Evolutionary conservation across 2,329 filamentous ascomycete species (phyloP).

Genomic region (Helicocarpus griseus): DNA sequence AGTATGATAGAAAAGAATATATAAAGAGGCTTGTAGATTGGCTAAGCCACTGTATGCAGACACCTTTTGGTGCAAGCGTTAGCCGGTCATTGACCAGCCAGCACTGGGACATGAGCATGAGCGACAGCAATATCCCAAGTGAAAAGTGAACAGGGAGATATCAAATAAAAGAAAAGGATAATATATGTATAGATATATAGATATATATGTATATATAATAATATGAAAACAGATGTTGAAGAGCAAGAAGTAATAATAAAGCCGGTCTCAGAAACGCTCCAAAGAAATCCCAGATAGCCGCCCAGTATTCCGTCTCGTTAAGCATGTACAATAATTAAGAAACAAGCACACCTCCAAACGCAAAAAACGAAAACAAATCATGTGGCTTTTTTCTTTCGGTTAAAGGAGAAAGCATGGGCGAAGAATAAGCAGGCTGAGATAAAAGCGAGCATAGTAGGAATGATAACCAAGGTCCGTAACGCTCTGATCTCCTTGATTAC

Average conservation of each 20-base stretch:
- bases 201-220: background rate
- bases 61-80: too few relatives aligned
- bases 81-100: too few relatives aligned
- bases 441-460: background rate
- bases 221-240: background rate
- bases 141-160: background rate
- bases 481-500: too few relatives aligned
- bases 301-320: constrained; percentile 1
- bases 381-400: background rate
- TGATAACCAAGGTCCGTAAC: background rate
- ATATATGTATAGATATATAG: too few relatives aligned
- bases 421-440: background rate
- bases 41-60: too few relatives aligned
- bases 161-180: too few relatives aligned
- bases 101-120: too few relatives aligned
- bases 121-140: too few relatives aligned
- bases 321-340: background rate
- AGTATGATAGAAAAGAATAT: too few relatives aligned
- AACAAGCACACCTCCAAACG: background rate
- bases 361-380: background rate
- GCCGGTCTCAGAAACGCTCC: constrained; percentile 13
- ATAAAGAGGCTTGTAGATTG: too few relatives aligned
- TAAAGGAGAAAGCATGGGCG: background rate
- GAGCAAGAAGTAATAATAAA: background rate
- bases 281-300: background rate